Evolutionary conservation across 495 filamentous ascomycete genomes (phyloP), one percentile per base, ranked within the genome.

Genomic region (Polyplosphaeria fusca): DNA sequence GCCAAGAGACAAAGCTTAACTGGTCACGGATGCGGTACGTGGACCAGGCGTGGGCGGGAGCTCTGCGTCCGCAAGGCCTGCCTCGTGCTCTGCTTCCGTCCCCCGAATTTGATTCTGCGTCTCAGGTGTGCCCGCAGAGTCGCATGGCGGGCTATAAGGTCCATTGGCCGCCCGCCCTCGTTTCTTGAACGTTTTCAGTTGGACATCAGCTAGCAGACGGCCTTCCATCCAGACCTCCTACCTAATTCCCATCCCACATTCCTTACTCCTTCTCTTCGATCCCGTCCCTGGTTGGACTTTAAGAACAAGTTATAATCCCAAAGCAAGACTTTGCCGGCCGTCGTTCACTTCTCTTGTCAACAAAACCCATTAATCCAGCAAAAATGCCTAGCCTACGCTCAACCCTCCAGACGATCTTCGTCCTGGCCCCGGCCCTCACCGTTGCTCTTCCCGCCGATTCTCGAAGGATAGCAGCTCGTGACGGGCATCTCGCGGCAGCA

Each of bases 271-370:
- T 61, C 56, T 19, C 42, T 64, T 64, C 60, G n/a, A n/a, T 60
- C 23, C 24, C 42, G 64, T 67, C 64, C 64, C 64, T 67, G 64
- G 64, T 67, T 64, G 64, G 64, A 67, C 64, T 61, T 52, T 58
- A 46, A 27, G 42, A 27, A 46, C n/a, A 55, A 27, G 49, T 49
- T 46, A 43, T 59, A 67, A 52, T 61, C 48, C 16, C 54, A 63
- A 58, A 58, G 25, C 59, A 26, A 58, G 52, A 28, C 43, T 49
- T 58, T 67, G 58, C 59, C 54, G 37, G 43, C 39, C 25, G 27
- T 39, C 51, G 37, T 3, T 55, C 47, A 30, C 38, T 55, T 25
- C 5, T 4, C 2, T 25, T 5, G 11, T 35, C 25, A 25, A 53
- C 47, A n/a, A 38, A 53, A 35, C 35, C 28, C 16, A 44, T 37